Evolutionary conservation across 2,329 filamentous ascomycete genomes (phyloP).

Genomic region (Cladobotryum protrusum): DNA sequence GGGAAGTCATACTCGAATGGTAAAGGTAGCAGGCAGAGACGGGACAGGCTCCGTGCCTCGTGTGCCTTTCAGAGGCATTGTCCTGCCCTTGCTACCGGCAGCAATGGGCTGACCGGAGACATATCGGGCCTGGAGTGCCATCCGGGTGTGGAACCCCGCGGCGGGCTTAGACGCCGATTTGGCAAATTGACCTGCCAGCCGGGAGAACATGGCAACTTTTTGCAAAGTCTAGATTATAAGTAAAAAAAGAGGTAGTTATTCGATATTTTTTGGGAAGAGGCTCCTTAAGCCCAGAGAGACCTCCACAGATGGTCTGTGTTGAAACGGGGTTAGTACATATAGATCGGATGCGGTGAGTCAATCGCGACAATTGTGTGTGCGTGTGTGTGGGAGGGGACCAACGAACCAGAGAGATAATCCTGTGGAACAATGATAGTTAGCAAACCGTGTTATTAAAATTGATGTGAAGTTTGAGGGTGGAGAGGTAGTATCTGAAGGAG

Average conservation of each 20-base stretch:
- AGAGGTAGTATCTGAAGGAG: background rate
- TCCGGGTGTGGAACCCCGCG: conserved; percentile 33
- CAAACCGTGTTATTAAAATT: background rate
- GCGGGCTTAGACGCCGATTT: conserved; percentile 46
- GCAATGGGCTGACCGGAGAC: conserved; percentile 41
- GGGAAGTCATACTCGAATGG: conserved; percentile 65
- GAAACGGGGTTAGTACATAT: conserved; percentile 15
- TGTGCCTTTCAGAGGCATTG: conserved; percentile 53
- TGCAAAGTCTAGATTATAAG: background rate
- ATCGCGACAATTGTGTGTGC: conserved; percentile 4
- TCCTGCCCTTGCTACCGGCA: conserved; percentile 62
- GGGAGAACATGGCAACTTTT: conserved; percentile 50
- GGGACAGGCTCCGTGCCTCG: conserved; percentile 60
- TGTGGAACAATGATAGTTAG: conserved; percentile 26
- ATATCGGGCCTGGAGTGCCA: conserved; percentile 33
- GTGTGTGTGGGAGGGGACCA: conserved; percentile 7
- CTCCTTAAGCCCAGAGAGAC: conserved; percentile 29
- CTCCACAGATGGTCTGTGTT: conserved; percentile 37
- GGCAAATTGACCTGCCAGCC: conserved; percentile 46
- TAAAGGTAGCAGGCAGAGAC: conserved; percentile 67
- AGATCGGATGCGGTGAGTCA: conserved; percentile 37
- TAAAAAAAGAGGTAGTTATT: background rate
- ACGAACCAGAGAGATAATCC: conserved; percentile 73
- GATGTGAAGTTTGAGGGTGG: background rate
- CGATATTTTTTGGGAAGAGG: background rate